These are phyloP conservation scores for Rhizopus arrhizus DNA, from an alignment of 371 early-diverging fungal species.

Conservation along the genomic window DNA sequence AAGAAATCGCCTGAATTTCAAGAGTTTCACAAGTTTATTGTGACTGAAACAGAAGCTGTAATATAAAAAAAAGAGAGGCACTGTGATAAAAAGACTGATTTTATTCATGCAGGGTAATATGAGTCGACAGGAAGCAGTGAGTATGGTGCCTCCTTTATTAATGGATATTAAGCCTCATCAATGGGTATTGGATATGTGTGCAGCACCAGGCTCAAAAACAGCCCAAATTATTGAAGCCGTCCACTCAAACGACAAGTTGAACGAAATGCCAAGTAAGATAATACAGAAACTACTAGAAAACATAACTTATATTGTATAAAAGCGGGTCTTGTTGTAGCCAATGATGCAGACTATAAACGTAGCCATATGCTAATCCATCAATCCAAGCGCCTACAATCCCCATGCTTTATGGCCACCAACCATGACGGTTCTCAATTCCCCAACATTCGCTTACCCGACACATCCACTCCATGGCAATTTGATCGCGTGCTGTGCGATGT, in stretches of 20 bases:
- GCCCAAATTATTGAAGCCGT: conserved; percentile 93
- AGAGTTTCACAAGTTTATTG: conserved; percentile 91
- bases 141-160: conserved; percentile 97
- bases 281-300: not conserved
- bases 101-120: conserved; percentile 78
- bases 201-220: conserved; percentile 91
- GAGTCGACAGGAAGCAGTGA: conserved; percentile 97
- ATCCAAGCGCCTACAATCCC: conserved; percentile 88
- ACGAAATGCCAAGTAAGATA: conserved; percentile 63
- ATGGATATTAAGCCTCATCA: conserved; percentile 93
- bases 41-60: conserved; percentile 90
- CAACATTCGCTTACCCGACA: conserved; percentile 53
- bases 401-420: conserved; percentile 93
- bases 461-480: conserved; percentile 64
- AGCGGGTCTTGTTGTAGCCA: conserved; percentile 95
- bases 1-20: conserved; percentile 72
- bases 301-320: conserved; percentile 9
- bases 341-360: conserved; percentile 93
- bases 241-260: conserved; percentile 68
- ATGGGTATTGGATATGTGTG: conserved; percentile 87
- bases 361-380: conserved; percentile 96
- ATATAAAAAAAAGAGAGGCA: not conserved
- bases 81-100: not conserved
- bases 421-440: conserved; percentile 96
- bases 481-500: conserved; percentile 98